A percentile compares a stretch with the other conserved stretches of the same genome.
Conservation (phyloP, 176 grass and related monocot genomes). For the Typha latifolia region DNA sequence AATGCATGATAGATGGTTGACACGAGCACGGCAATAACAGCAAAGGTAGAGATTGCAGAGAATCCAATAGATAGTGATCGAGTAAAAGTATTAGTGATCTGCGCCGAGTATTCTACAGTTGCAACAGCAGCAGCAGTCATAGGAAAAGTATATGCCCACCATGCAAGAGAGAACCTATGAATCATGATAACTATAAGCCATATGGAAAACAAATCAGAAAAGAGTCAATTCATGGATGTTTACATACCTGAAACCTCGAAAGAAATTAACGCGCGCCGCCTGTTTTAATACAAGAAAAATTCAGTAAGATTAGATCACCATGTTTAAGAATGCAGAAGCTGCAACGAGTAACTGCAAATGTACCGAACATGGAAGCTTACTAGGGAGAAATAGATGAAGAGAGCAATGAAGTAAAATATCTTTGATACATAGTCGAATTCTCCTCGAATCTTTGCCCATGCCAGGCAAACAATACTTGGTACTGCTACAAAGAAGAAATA, state of each 20-base stretch:
- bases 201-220: not conserved
- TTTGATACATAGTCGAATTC: slow-evolving; percentile 52
- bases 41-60: slow-evolving; percentile 58
- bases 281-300: slow-evolving; percentile 7
- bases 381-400: slow-evolving; percentile 87
- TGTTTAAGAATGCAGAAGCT: not conserved
- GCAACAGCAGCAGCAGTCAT: slow-evolving; percentile 73
- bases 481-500: slow-evolving; percentile 94
- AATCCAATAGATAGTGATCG: slow-evolving; percentile 47
- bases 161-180: slow-evolving; percentile 73
- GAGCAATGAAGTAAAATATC: slow-evolving; percentile 75
- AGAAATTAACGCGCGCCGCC: slow-evolving; percentile 89
- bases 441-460: slow-evolving; percentile 79
- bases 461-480: slow-evolving; percentile 73
- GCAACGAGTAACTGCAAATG: not conserved
- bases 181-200: not conserved
- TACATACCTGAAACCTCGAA: slow-evolving; percentile 57
- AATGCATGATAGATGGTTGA: slow-evolving; percentile 76
- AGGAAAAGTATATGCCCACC: slow-evolving; percentile 99
- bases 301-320: too few relatives aligned
- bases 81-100: slow-evolving; percentile 56
- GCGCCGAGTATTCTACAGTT: slow-evolving; percentile 58
- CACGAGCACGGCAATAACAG: slow-evolving; percentile 59
- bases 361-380: slow-evolving; percentile 23
- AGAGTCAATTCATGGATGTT: not conserved